Evolutionary conservation across 345 rosid species (phyloP).

Genomic region (Brassica rapa): DNA sequence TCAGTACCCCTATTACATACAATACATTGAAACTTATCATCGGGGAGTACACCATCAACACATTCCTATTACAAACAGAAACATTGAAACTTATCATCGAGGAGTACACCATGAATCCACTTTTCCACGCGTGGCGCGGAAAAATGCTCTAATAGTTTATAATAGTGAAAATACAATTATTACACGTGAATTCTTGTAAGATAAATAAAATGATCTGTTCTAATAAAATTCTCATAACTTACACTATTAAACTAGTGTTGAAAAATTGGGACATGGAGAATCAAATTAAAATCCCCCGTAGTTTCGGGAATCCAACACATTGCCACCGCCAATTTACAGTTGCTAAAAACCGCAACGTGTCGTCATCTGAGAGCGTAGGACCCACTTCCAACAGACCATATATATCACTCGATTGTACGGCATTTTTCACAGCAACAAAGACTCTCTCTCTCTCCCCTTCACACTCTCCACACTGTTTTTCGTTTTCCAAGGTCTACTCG

Average conservation of each 20-base stretch:
- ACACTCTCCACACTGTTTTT: conserved; percentile 21
- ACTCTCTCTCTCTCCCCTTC: conserved; percentile 5
- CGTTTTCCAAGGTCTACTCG: conserved; percentile 2
- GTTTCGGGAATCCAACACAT: conserved; percentile 13
- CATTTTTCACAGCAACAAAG: neutral
- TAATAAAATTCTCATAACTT: neutral
- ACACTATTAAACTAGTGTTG: neutral
- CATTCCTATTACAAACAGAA: too few relatives aligned
- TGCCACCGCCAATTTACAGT: conserved; percentile 12
- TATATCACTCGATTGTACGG: conserved; percentile 26
- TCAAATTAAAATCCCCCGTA: neutral
- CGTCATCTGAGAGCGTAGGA: conserved; percentile 7
- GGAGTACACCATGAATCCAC: too few relatives aligned
- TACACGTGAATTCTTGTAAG: neutral
- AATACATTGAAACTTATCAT: too few relatives aligned
- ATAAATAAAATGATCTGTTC: too few relatives aligned
- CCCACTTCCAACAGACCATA: conserved; percentile 24
- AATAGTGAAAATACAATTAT: neutral
- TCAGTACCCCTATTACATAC: too few relatives aligned
- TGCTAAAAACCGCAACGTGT: conserved; percentile 1
- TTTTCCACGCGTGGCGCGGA: too few relatives aligned
- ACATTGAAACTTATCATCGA: too few relatives aligned
- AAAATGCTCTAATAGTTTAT: too few relatives aligned
- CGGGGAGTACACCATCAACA: too few relatives aligned
- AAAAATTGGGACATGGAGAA: conserved; percentile 1